phyloP scores from a whole-genome alignment of 2,329 filamentous ascomycete species.

The Exophiala calicioides region DNA sequence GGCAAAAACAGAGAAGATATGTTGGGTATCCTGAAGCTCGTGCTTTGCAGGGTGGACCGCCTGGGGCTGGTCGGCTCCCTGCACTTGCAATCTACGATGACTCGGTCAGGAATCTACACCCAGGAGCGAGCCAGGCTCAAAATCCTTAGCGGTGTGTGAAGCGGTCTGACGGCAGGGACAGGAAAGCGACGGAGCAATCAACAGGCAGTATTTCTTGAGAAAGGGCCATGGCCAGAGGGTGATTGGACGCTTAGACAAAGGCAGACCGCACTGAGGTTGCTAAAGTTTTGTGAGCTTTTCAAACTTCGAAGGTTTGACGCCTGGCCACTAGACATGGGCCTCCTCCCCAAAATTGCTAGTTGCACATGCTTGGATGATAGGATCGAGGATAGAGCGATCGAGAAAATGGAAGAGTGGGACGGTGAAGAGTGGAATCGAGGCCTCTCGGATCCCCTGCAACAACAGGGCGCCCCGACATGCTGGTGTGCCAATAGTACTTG shows the following conservation, averaged over 20 bases:
- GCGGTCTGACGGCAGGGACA: slow-evolving; percentile 3
- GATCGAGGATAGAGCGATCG: no score
- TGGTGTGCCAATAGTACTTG: slow-evolving; percentile 1
- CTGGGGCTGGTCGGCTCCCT: no score
- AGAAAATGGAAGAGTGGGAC: no score
- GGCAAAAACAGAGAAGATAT: no score
- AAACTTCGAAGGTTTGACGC: background rate
- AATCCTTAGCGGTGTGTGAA: background rate
- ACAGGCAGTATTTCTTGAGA: background rate
- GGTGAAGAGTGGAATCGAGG: background rate
- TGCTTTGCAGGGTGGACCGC: no score
- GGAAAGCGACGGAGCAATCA: slow-evolving; percentile 5
- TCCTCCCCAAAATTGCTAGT: no score
- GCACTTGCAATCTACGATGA: no score
- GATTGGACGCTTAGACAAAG: slow-evolving; percentile 7
- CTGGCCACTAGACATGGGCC: background rate
- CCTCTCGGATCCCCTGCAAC: background rate
- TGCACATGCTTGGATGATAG: no score
- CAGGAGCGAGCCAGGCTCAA: background rate
- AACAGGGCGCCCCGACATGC: background rate
- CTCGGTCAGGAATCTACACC: no score
- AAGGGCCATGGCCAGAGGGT: background rate
- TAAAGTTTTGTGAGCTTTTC: background rate
- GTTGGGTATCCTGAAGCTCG: no score
- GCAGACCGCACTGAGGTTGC: slow-evolving; percentile 9